Percentiles rank a stretch among this genome's conserved stretches.
phyloP scores from a whole-genome alignment of 2,329 filamentous ascomycete genomes.

The Aspergillus sp. region DNA sequence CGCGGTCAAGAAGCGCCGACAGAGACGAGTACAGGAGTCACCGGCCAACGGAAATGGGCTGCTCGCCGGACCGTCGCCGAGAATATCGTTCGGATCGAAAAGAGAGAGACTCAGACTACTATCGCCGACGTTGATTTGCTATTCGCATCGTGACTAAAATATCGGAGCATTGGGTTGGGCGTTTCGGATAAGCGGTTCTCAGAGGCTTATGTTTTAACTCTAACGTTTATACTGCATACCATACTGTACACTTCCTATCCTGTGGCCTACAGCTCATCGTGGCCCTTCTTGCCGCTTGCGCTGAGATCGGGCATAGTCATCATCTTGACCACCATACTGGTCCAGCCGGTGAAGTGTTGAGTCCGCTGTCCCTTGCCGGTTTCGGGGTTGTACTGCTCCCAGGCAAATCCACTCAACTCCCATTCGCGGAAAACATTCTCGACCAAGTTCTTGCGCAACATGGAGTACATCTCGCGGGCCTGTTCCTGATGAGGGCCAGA shows the following conservation, averaged over 20 bases:
- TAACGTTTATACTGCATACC: slow-evolving; percentile 4
- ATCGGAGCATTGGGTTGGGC: slow-evolving; percentile 5
- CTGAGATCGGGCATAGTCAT: slow-evolving; percentile 79
- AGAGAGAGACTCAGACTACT: slow-evolving; percentile 16
- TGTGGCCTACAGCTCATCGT: slow-evolving; percentile 41
- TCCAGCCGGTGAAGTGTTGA: slow-evolving; percentile 98
- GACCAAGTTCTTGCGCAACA: slow-evolving; percentile 73
- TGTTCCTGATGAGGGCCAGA: slow-evolving; percentile 58
- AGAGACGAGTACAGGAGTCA: slow-evolving; percentile 16
- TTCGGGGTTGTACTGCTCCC: slow-evolving; percentile 96
- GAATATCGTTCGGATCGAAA: slow-evolving; percentile 13
- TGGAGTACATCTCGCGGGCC: slow-evolving; percentile 64
- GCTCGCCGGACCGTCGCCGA: slow-evolving; percentile 10
- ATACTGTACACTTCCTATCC: slow-evolving; percentile 6
- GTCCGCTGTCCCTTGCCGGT: slow-evolving; percentile 89
- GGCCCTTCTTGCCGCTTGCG: slow-evolving; percentile 18
- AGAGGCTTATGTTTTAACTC: slow-evolving; percentile 3
- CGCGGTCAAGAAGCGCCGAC: slow-evolving; percentile 22
- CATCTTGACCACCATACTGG: slow-evolving; percentile 93
- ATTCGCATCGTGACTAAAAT: neutral
- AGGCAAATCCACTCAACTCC: slow-evolving; percentile 88
- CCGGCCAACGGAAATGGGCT: slow-evolving; percentile 15
- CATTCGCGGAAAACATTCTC: slow-evolving; percentile 81
- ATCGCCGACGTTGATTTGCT: slow-evolving; percentile 16
- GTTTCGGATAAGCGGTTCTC: slow-evolving; percentile 9